A percentile compares a stretch with the other conserved stretches of the same genome.
phyloP scores from a whole-genome alignment of 2,329 filamentous ascomycete species.

The Hymenotorrendiella dingleyae region DNA sequence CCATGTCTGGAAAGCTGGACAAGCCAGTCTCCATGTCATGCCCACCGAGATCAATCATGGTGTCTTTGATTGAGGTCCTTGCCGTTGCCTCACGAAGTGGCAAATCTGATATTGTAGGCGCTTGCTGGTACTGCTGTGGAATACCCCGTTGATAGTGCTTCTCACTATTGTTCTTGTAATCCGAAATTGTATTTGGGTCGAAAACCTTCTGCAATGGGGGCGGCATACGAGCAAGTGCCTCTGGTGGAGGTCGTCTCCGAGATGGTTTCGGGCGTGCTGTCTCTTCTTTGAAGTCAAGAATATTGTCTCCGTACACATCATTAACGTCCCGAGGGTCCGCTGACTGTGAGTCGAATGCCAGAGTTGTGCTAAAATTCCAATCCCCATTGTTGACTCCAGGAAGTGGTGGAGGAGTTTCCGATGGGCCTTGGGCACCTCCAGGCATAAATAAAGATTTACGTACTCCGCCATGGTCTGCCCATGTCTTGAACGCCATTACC shows the following conservation, averaged over 20 bases:
- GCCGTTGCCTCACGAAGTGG: conserved; percentile 52
- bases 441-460: conserved; percentile 58
- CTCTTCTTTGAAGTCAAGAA: conserved; percentile 45
- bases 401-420: conserved; percentile 31
- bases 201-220: conserved; percentile 60
- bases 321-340: conserved; percentile 53
- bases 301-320: conserved; percentile 53
- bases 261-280: conserved; percentile 46
- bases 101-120: conserved; percentile 43
- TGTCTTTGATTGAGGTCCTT: conserved; percentile 48
- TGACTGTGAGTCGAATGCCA: conserved; percentile 52
- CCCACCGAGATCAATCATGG: conserved; percentile 58
- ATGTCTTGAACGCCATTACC: conserved; percentile 66
- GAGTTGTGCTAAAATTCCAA: conserved; percentile 63
- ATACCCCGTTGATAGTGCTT: conserved; percentile 51
- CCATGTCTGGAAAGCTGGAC: conserved; percentile 54
- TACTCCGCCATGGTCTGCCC: conserved; percentile 69
- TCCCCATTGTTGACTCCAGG: conserved; percentile 49
- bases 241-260: conserved; percentile 50
- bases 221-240: conserved; percentile 47
- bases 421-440: conserved; percentile 46
- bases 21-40: conserved; percentile 51
- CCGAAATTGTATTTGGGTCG: conserved; percentile 59
- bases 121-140: conserved; percentile 13
- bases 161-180: conserved; percentile 58